Conservation (phyloP, 2,329 filamentous ascomycete species). For the Penicillium fuscoglaucum region DNA sequence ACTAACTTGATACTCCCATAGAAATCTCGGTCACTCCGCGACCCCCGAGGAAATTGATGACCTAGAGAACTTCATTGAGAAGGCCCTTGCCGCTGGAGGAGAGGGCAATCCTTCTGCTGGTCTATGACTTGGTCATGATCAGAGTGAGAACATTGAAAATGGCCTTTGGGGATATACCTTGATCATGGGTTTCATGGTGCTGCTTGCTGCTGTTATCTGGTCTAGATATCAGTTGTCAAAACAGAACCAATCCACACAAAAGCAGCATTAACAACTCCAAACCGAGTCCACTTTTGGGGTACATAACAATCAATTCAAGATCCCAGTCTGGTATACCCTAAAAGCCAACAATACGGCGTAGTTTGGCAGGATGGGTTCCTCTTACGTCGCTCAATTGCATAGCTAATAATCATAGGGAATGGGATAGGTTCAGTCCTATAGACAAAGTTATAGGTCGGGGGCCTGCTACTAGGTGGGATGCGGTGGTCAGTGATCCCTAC, state of each 20-base stretch:
- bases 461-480: background rate
- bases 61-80: constrained; percentile 65
- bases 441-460: background rate
- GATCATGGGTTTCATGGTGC: constrained; percentile 26
- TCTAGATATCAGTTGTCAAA: constrained; percentile 14
- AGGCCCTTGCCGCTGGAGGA: constrained; percentile 52
- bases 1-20: constrained; percentile 34
- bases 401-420: background rate
- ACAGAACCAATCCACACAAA: background rate
- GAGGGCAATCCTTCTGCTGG: constrained; percentile 31
- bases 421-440: background rate
- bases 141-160: background rate
- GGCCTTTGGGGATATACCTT: constrained; percentile 19
- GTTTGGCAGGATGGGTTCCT: background rate
- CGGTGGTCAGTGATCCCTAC: background rate
- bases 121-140: constrained; percentile 36
- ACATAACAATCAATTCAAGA: background rate
- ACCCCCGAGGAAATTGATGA: constrained; percentile 78
- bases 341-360: background rate
- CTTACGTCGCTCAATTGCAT: background rate
- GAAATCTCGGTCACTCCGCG: constrained; percentile 73
- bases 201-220: constrained; percentile 27
- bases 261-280: constrained; percentile 6
- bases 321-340: background rate
- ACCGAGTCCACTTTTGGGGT: background rate